These are phyloP conservation scores for Pigoraptor vietnamica DNA, from an alignment of 78 protist species.

Conservation along the genomic window DNA sequence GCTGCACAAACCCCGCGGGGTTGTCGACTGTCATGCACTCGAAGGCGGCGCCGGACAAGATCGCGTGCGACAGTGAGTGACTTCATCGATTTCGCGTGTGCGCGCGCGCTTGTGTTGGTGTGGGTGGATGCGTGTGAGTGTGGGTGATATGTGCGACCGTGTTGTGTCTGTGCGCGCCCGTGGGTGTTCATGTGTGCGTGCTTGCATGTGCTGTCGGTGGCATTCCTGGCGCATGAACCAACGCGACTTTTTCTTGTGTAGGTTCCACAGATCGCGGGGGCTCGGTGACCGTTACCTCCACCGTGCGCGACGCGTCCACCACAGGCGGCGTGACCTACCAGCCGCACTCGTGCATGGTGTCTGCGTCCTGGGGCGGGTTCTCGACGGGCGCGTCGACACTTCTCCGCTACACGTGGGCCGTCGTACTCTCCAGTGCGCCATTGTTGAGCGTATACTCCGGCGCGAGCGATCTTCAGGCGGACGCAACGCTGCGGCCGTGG, in stretches of 20 bases:
- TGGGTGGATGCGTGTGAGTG: neutral
- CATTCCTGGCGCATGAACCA: neutral
- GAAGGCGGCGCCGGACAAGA: neutral
- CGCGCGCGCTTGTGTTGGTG: neutral
- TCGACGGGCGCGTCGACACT: neutral
- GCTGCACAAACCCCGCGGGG: neutral
- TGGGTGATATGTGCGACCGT: neutral
- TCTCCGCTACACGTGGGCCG: neutral
- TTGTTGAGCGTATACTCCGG: neutral
- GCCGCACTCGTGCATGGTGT: neutral
- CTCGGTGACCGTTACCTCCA: neutral
- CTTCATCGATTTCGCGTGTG: no score
- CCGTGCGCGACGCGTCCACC: no score
- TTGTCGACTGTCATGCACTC: neutral
- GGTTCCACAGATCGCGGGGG: neutral
- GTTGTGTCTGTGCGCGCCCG: neutral
- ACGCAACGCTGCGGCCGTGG: neutral
- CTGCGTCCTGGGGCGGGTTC: neutral
- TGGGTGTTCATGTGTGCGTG: neutral
- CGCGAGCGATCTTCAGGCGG: neutral
- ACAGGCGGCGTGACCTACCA: neutral
- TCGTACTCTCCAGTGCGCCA: neutral
- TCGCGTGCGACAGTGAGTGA: neutral
- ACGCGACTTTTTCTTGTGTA: no score
- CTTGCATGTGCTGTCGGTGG: neutral